phyloP scores from a whole-genome alignment of 148 eudicot species.

The Rhododendron henanense region DNA sequence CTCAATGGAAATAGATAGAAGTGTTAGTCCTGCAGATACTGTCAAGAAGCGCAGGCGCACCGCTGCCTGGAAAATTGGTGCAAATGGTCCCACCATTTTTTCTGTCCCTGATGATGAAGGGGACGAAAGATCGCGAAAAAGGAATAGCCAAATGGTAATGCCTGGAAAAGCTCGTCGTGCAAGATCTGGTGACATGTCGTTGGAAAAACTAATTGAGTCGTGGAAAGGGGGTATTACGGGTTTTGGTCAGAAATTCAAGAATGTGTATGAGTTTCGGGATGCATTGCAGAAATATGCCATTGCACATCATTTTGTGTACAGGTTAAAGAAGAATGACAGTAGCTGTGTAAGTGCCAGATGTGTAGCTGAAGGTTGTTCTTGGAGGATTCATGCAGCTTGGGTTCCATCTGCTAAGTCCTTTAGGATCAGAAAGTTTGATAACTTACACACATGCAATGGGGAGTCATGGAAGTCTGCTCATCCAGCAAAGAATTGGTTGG shows the following conservation, averaged over 20 bases:
- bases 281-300: slow-evolving; percentile 47
- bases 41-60: slow-evolving; percentile 57
- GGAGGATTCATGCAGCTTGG: slow-evolving; percentile 51
- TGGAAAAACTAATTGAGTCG: slow-evolving; percentile 36
- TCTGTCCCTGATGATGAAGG: slow-evolving; percentile 24
- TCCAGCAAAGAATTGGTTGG: slow-evolving; percentile 46
- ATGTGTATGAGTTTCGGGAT: slow-evolving; percentile 44
- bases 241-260: slow-evolving; percentile 48
- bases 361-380: slow-evolving; percentile 46
- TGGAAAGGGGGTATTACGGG: slow-evolving; percentile 48
- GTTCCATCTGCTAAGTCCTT: slow-evolving; percentile 37
- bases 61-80: slow-evolving; percentile 39
- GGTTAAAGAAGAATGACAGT: slow-evolving; percentile 43
- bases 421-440: slow-evolving; percentile 39
- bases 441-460: slow-evolving; percentile 42
- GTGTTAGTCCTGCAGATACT: slow-evolving; percentile 44
- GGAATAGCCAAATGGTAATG: slow-evolving; percentile 15
- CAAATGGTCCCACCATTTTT: slow-evolving; percentile 31
- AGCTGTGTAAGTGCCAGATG: slow-evolving; percentile 43
- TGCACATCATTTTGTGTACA: slow-evolving; percentile 46
- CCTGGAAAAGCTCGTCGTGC: slow-evolving; percentile 9
- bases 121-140: slow-evolving; percentile 17
- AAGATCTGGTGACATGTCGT: slow-evolving; percentile 25
- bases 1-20: slow-evolving; percentile 21
- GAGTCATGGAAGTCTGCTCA: slow-evolving; percentile 47